Conservation (phyloP, 306 rosid genomes). For the Carpinus viminea region DNA sequence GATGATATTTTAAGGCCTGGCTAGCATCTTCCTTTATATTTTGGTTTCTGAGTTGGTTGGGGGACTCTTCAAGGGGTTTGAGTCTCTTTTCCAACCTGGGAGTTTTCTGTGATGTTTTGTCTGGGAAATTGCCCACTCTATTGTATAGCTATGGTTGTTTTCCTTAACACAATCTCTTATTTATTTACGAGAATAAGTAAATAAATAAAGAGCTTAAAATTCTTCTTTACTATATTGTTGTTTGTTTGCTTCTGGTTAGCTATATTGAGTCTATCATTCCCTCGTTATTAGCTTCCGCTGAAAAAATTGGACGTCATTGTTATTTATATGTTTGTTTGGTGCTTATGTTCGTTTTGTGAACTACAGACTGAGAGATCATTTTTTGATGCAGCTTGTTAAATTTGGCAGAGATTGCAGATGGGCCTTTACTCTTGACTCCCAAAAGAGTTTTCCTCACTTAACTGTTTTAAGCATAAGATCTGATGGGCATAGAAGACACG, state of each 20-base stretch:
- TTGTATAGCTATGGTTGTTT: too few relatives aligned
- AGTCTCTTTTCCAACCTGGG: too few relatives aligned
- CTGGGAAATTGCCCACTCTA: too few relatives aligned
- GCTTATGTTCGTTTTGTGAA: constrained; percentile 25
- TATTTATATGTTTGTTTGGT: not conserved
- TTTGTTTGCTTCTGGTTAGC: constrained; percentile 1
- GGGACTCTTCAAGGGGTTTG: too few relatives aligned
- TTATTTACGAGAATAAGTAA: too few relatives aligned
- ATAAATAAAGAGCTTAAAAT: not conserved
- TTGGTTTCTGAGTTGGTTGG: too few relatives aligned
- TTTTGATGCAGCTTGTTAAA: constrained; percentile 71
- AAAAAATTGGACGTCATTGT: not conserved
- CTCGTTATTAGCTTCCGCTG: not conserved
- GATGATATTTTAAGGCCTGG: too few relatives aligned
- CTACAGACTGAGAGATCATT: constrained; percentile 42
- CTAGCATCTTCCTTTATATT: too few relatives aligned
- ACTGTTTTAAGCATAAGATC: constrained; percentile 30
- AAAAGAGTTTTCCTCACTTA: constrained; percentile 18
- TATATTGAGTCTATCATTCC: not conserved
- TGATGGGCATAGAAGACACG: constrained; percentile 31
- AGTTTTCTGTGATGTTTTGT: too few relatives aligned
- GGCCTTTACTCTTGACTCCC: constrained; percentile 24
- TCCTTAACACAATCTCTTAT: too few relatives aligned
- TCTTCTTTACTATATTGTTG: not conserved
- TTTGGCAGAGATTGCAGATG: constrained; percentile 68